A percentile compares a stretch with the other conserved stretches of the same genome.
Conservation (phyloP, 106 monocot species). For the Allium cepa region DNA sequence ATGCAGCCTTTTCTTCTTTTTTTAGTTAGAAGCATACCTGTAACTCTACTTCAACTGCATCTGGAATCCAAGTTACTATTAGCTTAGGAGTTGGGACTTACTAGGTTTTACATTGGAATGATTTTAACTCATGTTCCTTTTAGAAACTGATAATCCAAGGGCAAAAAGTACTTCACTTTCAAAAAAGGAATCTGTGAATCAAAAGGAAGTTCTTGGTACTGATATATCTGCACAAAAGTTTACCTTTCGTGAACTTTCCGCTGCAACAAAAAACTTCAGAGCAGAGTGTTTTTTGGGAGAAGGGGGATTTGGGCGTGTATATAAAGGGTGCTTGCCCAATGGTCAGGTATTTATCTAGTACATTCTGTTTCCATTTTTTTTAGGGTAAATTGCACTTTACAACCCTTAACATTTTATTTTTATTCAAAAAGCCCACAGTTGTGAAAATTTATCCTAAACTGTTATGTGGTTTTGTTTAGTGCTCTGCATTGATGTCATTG, state of each 20-base stretch:
- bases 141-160: constrained; percentile 24
- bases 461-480: no score
- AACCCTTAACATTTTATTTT: no score
- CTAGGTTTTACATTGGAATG: no score
- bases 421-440: no score
- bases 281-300: constrained; percentile 38
- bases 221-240: constrained; percentile 38
- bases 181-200: constrained; percentile 17
- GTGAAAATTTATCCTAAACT: no score
- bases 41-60: no score
- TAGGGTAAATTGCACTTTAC: background rate
- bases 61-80: no score
- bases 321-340: constrained; percentile 36
- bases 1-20: no score
- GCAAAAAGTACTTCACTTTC: background rate
- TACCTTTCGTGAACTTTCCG: constrained; percentile 34
- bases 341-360: constrained; percentile 32
- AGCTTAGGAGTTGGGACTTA: no score
- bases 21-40: no score
- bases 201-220: constrained; percentile 24
- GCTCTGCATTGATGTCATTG: no score
- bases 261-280: constrained; percentile 36
- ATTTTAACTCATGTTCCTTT: background rate
- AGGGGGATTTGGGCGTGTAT: constrained; percentile 49
- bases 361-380: background rate